Evolutionary conservation across 305 asterid genomes (phyloP).

Genomic region (Fraxinus latifolia): DNA sequence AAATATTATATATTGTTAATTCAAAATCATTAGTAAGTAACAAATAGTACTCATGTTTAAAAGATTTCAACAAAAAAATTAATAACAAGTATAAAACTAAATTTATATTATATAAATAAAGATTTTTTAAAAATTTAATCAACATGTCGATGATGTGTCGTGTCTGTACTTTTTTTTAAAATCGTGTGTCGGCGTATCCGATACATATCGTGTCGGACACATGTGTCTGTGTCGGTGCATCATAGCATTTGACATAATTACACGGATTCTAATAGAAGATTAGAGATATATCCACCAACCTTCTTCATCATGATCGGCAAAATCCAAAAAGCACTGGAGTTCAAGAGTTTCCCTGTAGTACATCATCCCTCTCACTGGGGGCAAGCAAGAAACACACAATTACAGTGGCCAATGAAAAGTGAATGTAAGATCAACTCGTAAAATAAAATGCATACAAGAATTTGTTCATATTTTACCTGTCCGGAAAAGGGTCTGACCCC

Average conservation of each 20-base stretch:
- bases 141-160: no score
- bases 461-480: conserved; percentile 57
- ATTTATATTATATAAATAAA: no score
- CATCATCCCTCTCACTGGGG: conserved; percentile 98
- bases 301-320: conserved; percentile 70
- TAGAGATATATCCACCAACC: conserved; percentile 49
- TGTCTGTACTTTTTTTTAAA: no score
- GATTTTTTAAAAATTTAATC: no score
- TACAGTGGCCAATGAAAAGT: neutral
- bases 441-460: conserved; percentile 14
- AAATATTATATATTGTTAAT: no score
- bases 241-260: neutral
- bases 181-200: no score
- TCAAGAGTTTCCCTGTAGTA: conserved; percentile 90
- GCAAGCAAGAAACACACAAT: conserved; percentile 22
- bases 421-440: neutral
- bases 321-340: conserved; percentile 93
- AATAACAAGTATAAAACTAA: no score
- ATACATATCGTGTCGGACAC: no score
- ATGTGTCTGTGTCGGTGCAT: no score
- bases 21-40: no score
- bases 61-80: no score
- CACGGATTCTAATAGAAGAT: neutral
- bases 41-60: no score
- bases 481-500: conserved; percentile 98